Percentiles rank a stretch among this genome's conserved stretches.
These are phyloP conservation scores for Nemania sp. DNA, from an alignment of 2,329 filamentous ascomycete species.

Conservation along the genomic window DNA sequence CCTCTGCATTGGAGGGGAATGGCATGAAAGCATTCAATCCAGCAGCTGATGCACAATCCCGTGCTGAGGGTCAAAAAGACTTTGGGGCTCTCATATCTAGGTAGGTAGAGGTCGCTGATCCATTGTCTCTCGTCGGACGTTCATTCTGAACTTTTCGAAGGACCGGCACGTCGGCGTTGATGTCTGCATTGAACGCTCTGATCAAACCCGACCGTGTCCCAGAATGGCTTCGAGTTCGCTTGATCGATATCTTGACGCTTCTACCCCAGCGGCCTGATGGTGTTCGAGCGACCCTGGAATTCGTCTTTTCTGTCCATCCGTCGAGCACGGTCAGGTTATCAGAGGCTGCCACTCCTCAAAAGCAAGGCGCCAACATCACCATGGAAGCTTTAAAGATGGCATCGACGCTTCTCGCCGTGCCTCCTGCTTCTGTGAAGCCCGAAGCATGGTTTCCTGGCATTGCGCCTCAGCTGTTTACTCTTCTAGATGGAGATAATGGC, in stretches of 20 bases:
- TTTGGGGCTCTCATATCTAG: slow-evolving; percentile 54
- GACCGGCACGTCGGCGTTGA: slow-evolving; percentile 53
- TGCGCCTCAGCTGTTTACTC: slow-evolving; percentile 60
- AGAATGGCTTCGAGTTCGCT: slow-evolving; percentile 59
- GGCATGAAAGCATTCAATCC: slow-evolving; percentile 56
- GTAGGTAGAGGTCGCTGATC: slow-evolving; percentile 41
- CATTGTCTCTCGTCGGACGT: slow-evolving; percentile 15
- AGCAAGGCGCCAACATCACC: slow-evolving; percentile 65
- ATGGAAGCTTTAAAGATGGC: slow-evolving; percentile 69
- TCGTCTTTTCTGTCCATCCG: slow-evolving; percentile 70
- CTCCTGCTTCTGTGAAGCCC: slow-evolving; percentile 57
- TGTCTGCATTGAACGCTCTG: slow-evolving; percentile 64
- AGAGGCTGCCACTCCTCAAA: slow-evolving; percentile 51
- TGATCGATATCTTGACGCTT: slow-evolving; percentile 61
- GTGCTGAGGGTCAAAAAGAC: slow-evolving; percentile 42
- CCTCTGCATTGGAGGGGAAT: slow-evolving; percentile 42
- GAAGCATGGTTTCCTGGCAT: slow-evolving; percentile 64
- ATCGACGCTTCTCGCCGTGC: slow-evolving; percentile 62
- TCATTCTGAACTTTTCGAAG: slow-evolving; percentile 39
- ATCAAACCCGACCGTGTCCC: slow-evolving; percentile 64
- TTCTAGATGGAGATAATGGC: slow-evolving; percentile 65
- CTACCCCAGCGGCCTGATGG: slow-evolving; percentile 65
- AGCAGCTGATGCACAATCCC: slow-evolving; percentile 39
- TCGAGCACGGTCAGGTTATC: slow-evolving; percentile 48
- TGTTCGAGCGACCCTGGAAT: slow-evolving; percentile 69